Percentiles rank a stretch among this genome's conserved stretches.
These are phyloP conservation scores for Leptographium wingfieldii DNA, from an alignment of 2,329 filamentous ascomycete genomes.

Conservation along the genomic window DNA sequence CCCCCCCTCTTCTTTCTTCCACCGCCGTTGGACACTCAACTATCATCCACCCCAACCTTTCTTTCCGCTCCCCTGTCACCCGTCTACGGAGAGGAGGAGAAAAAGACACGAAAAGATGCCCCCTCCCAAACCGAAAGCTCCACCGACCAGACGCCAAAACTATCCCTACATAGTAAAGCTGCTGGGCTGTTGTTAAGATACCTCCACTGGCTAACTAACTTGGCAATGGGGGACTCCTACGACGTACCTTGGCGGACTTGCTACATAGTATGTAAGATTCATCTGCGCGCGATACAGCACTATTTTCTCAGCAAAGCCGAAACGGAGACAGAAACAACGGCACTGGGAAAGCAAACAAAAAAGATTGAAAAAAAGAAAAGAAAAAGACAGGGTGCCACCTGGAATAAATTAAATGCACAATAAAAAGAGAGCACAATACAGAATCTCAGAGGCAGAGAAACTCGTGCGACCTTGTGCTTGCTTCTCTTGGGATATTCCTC, in stretches of 20 bases:
- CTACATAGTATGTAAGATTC: background rate
- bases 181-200: background rate
- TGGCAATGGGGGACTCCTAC: background rate
- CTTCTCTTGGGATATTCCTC: background rate
- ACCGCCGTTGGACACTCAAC: background rate
- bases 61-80: background rate
- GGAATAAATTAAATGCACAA: background rate
- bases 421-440: background rate
- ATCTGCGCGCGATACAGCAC: background rate
- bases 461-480: background rate
- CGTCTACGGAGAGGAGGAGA: conserved; percentile 1
- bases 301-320: background rate
- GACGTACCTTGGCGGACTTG: background rate
- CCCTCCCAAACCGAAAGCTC: background rate
- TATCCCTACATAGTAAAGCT: background rate
- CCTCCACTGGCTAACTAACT: background rate
- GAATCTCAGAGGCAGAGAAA: background rate
- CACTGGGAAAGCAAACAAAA: background rate
- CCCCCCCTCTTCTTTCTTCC: background rate
- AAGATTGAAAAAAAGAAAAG: too few relatives aligned
- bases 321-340: background rate
- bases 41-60: conserved; percentile 7
- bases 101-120: background rate
- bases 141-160: conserved; percentile 1
- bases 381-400: background rate